Evolutionary conservation across 148 eudicot species (phyloP).

Genomic region (Rhododendron vialii): DNA sequence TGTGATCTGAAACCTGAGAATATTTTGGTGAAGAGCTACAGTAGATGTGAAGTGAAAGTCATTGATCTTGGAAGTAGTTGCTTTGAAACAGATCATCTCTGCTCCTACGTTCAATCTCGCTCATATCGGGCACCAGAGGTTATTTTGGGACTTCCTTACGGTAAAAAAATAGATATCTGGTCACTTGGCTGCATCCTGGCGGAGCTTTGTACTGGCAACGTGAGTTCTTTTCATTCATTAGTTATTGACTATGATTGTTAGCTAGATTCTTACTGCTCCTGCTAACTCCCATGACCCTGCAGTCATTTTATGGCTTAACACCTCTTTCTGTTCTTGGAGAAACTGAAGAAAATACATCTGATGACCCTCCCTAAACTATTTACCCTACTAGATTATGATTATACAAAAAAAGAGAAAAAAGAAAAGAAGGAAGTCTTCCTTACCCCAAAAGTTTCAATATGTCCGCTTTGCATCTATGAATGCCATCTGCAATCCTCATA

Average conservation of each 20-base stretch:
- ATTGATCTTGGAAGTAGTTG: constrained; percentile 99
- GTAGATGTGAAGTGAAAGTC: constrained; percentile 98
- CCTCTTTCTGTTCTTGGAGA: background rate
- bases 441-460: background rate
- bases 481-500: background rate
- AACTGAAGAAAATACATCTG: background rate
- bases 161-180: constrained; percentile 93
- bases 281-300: background rate
- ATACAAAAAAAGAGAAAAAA: background rate
- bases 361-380: background rate
- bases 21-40: constrained; percentile 94
- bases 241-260: background rate
- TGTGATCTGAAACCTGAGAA: constrained; percentile 99
- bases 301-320: background rate
- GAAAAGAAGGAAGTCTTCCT: background rate
- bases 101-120: constrained; percentile 95
- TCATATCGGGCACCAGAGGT: constrained; percentile 99
- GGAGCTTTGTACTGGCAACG: constrained; percentile 97
- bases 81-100: constrained; percentile 96
- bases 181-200: constrained; percentile 99
- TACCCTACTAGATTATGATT: background rate
- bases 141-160: constrained; percentile 87
- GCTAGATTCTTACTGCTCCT: background rate
- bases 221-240: constrained; percentile 31
- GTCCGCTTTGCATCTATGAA: background rate